Evolutionary conservation across 345 rosid genomes (phyloP), one percentile per base, ranked within the genome.

Genomic region (Dipteronia dyeriana): DNA sequence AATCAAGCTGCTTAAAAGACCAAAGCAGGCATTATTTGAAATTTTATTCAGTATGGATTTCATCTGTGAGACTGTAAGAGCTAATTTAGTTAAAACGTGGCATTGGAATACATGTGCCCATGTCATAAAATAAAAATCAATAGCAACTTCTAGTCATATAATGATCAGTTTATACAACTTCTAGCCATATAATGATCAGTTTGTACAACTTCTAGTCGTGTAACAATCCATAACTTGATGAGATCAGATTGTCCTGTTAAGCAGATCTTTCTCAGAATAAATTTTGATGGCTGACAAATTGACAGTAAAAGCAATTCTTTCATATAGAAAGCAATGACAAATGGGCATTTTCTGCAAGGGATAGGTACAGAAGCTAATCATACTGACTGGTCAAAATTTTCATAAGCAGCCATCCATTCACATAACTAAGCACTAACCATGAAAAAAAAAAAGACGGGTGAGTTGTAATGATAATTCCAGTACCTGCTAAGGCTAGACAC

Each of bases 401-500:
- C 49, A 9, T 41, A 10, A 23, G 13, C 53, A 57, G 20, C 39
- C 51, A 31, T 38, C 26, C 14, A 72, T 13, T 8, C 23, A 2
- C 22, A 19, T 49, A 29, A 70, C 31, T 9, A 43, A 74, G 16
- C 41, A 65, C 45, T 43, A 19, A 39, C 49, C 14, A 45, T 45
- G 49, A 45, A 45, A 9, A 45, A 9, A 69, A 26, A 31, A 68
- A 49, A 73, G 66, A 23, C 43, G 2, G 17, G 59, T 53, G 45
- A 53, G 19, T 19, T 16, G 31, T 53, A 70, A 70, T 9, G 0
- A 34, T 11, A 31, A 59, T 19, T 39, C 20, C 20, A 20, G 16
- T 64, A 97, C 99, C 99, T 97, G 95, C 97, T 97, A 81, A 97
- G 92, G 88, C 99, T 94, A 66, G 92, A 90, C 80, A 94, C 94